Evolutionary conservation across 768 basidiomycete species (phyloP).

Genomic region (Filobasidium wieringae): DNA sequence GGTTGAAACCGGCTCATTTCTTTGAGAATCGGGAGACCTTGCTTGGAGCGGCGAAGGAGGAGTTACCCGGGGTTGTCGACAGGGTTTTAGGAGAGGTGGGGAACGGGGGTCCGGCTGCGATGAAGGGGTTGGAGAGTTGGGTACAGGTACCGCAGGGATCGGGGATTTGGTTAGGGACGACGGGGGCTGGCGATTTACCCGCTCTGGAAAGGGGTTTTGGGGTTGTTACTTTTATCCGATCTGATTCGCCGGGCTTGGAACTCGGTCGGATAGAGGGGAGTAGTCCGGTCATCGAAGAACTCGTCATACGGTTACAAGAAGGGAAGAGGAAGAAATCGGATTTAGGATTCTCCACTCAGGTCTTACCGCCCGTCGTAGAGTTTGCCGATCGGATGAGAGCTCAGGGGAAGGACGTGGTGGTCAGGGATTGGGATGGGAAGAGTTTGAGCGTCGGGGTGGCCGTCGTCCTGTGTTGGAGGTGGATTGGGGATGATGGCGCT

Average conservation of each 20-base stretch:
- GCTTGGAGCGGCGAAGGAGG: slow-evolving; percentile 44
- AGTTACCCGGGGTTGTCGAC: slow-evolving; percentile 44
- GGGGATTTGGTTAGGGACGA: not conserved
- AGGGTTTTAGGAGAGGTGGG: not conserved
- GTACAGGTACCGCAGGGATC: slow-evolving; percentile 2
- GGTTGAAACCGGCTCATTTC: slow-evolving; percentile 60
- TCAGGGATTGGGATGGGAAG: not conserved
- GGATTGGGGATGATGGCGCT: not conserved
- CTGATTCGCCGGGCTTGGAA: no score
- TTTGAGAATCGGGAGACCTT: slow-evolving; percentile 52
- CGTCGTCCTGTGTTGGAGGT: not conserved
- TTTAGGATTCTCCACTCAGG: not conserved
- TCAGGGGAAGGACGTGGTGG: not conserved
- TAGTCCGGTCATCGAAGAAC: no score
- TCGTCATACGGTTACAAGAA: not conserved
- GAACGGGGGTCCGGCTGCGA: not conserved
- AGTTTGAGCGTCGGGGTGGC: not conserved
- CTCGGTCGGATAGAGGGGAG: no score
- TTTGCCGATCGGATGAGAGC: not conserved
- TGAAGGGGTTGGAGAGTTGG: not conserved
- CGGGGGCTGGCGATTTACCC: not conserved
- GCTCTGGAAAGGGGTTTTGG: no score
- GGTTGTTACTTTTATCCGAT: not conserved
- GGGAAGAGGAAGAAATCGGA: not conserved
- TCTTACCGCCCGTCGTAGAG: not conserved